Evolutionary conservation across 306 rosid species (phyloP).

Genomic region (Vigna mungo): DNA sequence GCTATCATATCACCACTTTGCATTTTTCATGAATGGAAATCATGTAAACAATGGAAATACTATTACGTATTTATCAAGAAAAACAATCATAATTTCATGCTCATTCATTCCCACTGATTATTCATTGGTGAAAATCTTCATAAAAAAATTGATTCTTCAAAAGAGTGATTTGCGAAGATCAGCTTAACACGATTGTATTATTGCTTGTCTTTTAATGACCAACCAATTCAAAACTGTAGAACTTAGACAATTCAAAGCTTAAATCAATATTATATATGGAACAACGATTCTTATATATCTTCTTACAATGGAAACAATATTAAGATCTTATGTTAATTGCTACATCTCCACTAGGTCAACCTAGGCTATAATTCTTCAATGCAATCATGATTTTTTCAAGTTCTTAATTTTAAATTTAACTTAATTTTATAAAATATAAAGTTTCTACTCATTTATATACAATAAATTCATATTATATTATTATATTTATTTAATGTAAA

Average conservation of each 20-base stretch:
- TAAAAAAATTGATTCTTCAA: background rate
- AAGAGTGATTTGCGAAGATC: background rate
- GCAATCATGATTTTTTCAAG: background rate
- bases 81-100: background rate
- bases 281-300: background rate
- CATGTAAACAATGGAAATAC: background rate
- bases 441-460: too few relatives aligned
- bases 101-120: background rate
- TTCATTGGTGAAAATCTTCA: background rate
- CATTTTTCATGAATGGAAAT: background rate
- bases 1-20: background rate
- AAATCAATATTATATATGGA: background rate
- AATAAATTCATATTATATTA: too few relatives aligned
- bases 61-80: background rate
- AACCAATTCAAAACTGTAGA: background rate
- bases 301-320: background rate
- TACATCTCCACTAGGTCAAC: background rate
- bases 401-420: too few relatives aligned
- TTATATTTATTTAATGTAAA: too few relatives aligned
- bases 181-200: background rate
- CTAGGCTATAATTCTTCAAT: background rate
- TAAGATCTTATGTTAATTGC: background rate
- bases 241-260: background rate
- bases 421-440: too few relatives aligned
- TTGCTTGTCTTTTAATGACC: background rate